Conservation (phyloP, 257 asterid species). For the Pogostemon cablin region DNA sequence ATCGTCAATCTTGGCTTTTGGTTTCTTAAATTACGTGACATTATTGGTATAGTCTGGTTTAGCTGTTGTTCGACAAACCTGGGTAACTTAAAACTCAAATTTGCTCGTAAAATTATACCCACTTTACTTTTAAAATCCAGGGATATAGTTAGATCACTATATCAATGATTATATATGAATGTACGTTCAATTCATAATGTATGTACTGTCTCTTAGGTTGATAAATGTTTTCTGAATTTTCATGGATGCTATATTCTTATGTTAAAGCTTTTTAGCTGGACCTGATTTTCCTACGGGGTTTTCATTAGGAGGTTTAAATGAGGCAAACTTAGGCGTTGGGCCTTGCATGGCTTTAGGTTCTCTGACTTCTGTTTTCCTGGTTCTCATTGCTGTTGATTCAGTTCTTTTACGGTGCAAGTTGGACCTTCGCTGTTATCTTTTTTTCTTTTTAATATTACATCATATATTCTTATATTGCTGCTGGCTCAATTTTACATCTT, state of each 20-base stretch:
- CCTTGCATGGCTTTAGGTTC: too few relatives aligned
- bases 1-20: too few relatives aligned
- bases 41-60: conserved; percentile 16
- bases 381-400: too few relatives aligned
- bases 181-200: not conserved
- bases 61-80: not conserved
- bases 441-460: too few relatives aligned
- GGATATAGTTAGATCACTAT: conserved; percentile 7
- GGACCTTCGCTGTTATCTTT: too few relatives aligned
- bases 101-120: not conserved
- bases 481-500: not conserved
- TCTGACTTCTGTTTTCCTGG: too few relatives aligned
- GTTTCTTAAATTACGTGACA: not conserved
- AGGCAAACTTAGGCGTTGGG: too few relatives aligned
- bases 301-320: too few relatives aligned
- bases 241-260: not conserved
- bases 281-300: too few relatives aligned
- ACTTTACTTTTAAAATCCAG: not conserved
- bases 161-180: not conserved
- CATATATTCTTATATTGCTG: not conserved
- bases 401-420: too few relatives aligned
- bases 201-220: not conserved
- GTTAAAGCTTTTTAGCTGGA: too few relatives aligned
- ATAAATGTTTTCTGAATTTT: not conserved
- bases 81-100: conserved; percentile 9